phyloP scores from a whole-genome alignment of 2,329 filamentous ascomycete species.

The Alternaria infectoria region DNA sequence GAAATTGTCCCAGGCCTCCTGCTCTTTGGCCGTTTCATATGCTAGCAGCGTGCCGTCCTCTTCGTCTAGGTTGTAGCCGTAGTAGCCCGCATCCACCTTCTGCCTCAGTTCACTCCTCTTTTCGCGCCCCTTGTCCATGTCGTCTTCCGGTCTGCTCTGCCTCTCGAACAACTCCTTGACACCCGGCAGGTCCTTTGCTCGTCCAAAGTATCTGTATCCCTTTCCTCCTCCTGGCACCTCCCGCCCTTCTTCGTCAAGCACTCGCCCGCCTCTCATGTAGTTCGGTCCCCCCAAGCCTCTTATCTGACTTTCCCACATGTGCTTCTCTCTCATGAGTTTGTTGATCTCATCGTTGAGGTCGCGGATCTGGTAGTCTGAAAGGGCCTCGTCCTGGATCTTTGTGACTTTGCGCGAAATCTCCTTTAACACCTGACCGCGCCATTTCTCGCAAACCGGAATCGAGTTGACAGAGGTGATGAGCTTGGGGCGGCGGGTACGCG shows the following conservation, averaged over 20 bases:
- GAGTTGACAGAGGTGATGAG: slow-evolving; percentile 84
- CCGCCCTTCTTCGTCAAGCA: slow-evolving; percentile 62
- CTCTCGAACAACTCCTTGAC: slow-evolving; percentile 79
- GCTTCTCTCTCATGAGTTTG: slow-evolving; percentile 97
- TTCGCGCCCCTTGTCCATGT: slow-evolving; percentile 68
- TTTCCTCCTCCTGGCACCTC: slow-evolving; percentile 73
- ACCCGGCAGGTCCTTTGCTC: slow-evolving; percentile 86
- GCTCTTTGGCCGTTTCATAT: slow-evolving; percentile 85
- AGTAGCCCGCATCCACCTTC: slow-evolving; percentile 91
- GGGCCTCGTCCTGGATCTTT: slow-evolving; percentile 86
- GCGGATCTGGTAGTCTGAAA: slow-evolving; percentile 97
- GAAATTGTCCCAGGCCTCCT: slow-evolving; percentile 76
- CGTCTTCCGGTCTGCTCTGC: slow-evolving; percentile 45
- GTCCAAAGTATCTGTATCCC: slow-evolving; percentile 85
- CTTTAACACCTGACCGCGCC: slow-evolving; percentile 96
- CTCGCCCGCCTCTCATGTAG: slow-evolving; percentile 77
- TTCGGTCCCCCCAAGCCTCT: slow-evolving; percentile 95
- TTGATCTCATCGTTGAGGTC: slow-evolving; percentile 99
- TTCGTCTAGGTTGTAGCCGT: slow-evolving; percentile 91
- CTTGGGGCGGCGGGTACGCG: slow-evolving; percentile 87
- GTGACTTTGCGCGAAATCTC: slow-evolving; percentile 97
- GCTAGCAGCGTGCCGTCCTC: slow-evolving; percentile 81
- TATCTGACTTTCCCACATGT: slow-evolving; percentile 98
- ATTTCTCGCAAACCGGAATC: slow-evolving; percentile 92
- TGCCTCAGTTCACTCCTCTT: slow-evolving; percentile 72